Base-by-base conservation (phyloP, 73 alveolate genomes). In the Paramecium tetraurelia region DNA sequence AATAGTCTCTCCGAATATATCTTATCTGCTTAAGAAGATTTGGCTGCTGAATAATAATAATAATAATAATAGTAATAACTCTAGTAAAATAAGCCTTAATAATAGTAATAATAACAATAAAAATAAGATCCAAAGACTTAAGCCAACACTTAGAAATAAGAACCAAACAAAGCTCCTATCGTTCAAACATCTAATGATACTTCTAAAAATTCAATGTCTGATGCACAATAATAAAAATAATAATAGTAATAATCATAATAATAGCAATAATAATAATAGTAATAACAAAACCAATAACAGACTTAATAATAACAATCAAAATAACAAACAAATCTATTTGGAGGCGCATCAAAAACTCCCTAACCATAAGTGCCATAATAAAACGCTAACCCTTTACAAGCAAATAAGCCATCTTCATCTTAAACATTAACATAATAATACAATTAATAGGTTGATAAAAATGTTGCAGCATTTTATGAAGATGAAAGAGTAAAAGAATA, bases 1-100 rank as follows among this genome's bases (percentile, higher is more conserved):
- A 3, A 20, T 46, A 80, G 90, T 80, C 90, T 80, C 12, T 80
- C 90, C 4, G 90, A 80, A 80, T 80, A 80, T 48, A 80, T 80
- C 6, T 48, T 80, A 22, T 44, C 27, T 12, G 90, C 48, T 10
- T 18, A 27, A 31, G 70, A 80, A 80, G 90, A 80, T 1, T 12
- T 7, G 21, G 76, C n/a, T 40, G 71, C 29, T 9, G 90, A 80
- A 41, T 80, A 80, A 63, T 36, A 21, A 80, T 63, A 29, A 33
- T 63, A 0, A 5, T 29, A 63, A 24, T 12, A 31, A 33, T 63
- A 4, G 7, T 9, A 59, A 22, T 9, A 24, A 9, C 24, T 59
- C 21, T 63, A 63, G 12, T 63, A 63, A 63, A 31, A 1, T 14
- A 35, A 72, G 38, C 59, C 86, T 29, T 43, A 35, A 72, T 18